phyloP scores from a whole-genome alignment of 2,329 filamentous ascomycete species.

The Claviceps maximensis region DNA sequence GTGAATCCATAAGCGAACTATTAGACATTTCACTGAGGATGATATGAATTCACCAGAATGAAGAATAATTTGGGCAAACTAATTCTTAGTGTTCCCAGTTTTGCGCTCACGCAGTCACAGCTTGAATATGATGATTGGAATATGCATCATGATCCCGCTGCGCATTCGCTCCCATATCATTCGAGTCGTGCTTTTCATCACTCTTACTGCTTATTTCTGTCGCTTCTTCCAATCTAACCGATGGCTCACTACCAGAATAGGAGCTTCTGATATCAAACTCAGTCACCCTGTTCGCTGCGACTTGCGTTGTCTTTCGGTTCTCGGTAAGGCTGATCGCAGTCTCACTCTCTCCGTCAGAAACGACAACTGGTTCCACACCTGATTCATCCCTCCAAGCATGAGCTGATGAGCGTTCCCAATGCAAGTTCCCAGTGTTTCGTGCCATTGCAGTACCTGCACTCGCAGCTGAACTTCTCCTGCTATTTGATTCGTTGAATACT shows the following conservation, averaged over 20 bases:
- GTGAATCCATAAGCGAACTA: background rate
- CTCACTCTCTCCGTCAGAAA: constrained; percentile 48
- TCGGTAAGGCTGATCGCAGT: constrained; percentile 47
- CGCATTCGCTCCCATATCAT: constrained; percentile 9
- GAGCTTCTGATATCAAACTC: background rate
- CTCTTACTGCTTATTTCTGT: background rate
- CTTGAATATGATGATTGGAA: constrained; percentile 18
- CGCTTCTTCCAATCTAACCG: background rate
- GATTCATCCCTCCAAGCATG: constrained; percentile 31
- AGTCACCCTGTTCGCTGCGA: constrained; percentile 29
- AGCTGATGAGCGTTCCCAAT: constrained; percentile 44
- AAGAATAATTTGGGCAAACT: constrained; percentile 7
- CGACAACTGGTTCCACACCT: constrained; percentile 30
- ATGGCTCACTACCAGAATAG: background rate
- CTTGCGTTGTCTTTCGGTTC: constrained; percentile 40
- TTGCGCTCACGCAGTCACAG: constrained; percentile 19
- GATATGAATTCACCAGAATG: constrained; percentile 14
- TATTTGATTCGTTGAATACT: constrained; percentile 28
- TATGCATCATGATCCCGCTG: constrained; percentile 16
- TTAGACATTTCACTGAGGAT: background rate
- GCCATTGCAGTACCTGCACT: constrained; percentile 56
- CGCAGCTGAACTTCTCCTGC: constrained; percentile 46
- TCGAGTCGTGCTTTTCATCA: constrained; percentile 1
- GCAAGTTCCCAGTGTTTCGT: constrained; percentile 49
- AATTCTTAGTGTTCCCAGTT: background rate